Evolutionary conservation across 331 rosid genomes (phyloP).

Genomic region (Spiraea crenata): DNA sequence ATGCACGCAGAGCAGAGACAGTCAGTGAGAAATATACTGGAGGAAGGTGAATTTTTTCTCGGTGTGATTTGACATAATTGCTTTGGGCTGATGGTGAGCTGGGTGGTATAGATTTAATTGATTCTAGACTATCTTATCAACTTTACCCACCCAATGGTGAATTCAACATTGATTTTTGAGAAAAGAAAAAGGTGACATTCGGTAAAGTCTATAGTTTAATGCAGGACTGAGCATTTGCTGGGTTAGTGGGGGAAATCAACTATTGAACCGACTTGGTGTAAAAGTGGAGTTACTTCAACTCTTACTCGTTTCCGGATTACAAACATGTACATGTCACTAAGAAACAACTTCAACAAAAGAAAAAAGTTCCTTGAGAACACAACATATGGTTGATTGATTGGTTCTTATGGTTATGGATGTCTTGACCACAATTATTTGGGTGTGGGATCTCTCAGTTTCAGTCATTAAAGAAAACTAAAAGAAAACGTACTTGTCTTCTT

Average conservation of each 20-base stretch:
- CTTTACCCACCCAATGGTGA: too few species aligned
- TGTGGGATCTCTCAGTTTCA: background rate
- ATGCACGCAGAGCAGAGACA: slow-evolving; percentile 13
- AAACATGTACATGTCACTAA: too few species aligned
- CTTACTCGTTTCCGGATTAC: too few species aligned
- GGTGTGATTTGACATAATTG: slow-evolving; percentile 50
- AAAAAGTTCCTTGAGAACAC: background rate
- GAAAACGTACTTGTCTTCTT: background rate
- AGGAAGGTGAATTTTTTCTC: background rate
- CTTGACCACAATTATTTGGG: background rate
- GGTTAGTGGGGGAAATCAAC: too few species aligned
- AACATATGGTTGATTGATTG: background rate
- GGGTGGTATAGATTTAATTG: slow-evolving; percentile 20
- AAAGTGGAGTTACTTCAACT: too few species aligned
- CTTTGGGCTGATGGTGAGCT: slow-evolving; percentile 36
- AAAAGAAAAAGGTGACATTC: too few species aligned
- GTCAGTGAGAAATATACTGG: background rate
- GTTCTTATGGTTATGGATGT: background rate
- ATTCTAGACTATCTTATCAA: background rate
- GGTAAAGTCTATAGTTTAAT: too few species aligned
- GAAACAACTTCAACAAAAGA: too few species aligned
- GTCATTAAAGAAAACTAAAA: background rate
- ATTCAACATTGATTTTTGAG: too few species aligned
- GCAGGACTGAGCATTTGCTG: too few species aligned
- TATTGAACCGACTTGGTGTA: too few species aligned